phyloP scores from a whole-genome alignment of 2,329 filamentous ascomycete species.

The Emergomyces orientalis region DNA sequence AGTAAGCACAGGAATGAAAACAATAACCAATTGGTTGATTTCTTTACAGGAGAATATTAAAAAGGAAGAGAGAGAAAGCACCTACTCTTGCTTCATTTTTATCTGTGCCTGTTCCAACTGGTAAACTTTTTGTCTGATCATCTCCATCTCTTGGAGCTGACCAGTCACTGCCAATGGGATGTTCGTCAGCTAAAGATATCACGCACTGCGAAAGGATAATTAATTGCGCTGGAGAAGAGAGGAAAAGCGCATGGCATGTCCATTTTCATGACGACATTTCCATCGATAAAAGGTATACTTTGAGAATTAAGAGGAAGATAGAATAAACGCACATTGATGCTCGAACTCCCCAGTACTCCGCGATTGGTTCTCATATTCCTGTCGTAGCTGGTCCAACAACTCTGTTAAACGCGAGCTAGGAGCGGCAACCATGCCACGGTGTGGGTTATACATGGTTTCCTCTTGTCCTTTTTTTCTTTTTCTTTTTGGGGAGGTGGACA shows the following conservation, averaged over 20 bases:
- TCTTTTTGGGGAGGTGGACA: background rate
- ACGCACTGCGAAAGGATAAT: constrained; percentile 16
- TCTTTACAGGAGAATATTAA: background rate
- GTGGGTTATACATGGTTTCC: constrained; percentile 68
- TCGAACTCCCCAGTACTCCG: constrained; percentile 80
- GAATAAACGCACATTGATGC: constrained; percentile 68
- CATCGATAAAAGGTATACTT: background rate
- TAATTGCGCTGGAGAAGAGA: background rate
- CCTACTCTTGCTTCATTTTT: constrained; percentile 83
- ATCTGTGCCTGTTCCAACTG: constrained; percentile 84
- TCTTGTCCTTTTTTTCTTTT: background rate
- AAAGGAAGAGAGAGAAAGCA: constrained; percentile 13
- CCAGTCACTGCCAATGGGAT: constrained; percentile 57
- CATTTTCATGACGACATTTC: background rate
- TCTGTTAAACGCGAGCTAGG: constrained; percentile 73
- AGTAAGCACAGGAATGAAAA: constrained; percentile 1
- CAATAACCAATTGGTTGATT: background rate
- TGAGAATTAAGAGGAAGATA: background rate
- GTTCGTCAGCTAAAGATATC: constrained; percentile 22
- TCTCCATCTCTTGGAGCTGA: constrained; percentile 90
- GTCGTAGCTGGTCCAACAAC: constrained; percentile 80
- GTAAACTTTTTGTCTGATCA: constrained; percentile 88
- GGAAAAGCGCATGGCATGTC: background rate
- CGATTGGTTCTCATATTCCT: constrained; percentile 80
- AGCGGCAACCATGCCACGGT: constrained; percentile 68